Conservation (phyloP, 1,284 basidiomycete species). For the Takashimella koratensis region DNA sequence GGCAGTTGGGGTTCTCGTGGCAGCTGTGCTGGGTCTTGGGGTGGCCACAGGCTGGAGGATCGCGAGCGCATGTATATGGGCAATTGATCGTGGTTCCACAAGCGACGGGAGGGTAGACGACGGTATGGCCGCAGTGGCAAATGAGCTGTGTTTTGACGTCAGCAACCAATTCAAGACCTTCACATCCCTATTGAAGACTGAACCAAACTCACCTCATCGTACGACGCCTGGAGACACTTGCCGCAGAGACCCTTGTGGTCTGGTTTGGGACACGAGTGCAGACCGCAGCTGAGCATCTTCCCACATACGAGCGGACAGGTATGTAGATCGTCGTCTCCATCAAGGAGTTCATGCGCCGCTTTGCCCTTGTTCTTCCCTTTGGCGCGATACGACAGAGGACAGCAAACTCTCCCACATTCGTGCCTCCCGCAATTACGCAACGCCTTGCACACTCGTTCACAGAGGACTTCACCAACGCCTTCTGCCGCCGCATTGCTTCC, state of each 20-base stretch:
- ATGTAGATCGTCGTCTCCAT: slow-evolving; percentile 57
- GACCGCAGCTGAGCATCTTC: slow-evolving; percentile 66
- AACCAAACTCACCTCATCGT: slow-evolving; percentile 71
- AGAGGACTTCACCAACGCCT: slow-evolving; percentile 60
- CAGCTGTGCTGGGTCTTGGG: slow-evolving; percentile 70
- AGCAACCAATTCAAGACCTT: too few species aligned
- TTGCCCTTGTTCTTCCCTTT: slow-evolving; percentile 61
- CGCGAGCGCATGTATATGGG: slow-evolving; percentile 69
- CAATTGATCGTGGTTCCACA: slow-evolving; percentile 67
- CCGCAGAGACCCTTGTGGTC: slow-evolving; percentile 80
- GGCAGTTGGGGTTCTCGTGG: slow-evolving; percentile 68
- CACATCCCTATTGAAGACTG: too few species aligned
- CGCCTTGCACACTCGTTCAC: slow-evolving; percentile 69
- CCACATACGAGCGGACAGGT: slow-evolving; percentile 75
- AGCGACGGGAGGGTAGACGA: slow-evolving; percentile 65
- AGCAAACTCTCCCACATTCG: slow-evolving; percentile 75
- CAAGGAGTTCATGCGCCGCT: slow-evolving; percentile 12
- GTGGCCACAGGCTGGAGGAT: slow-evolving; percentile 72
- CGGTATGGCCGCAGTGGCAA: slow-evolving; percentile 72
- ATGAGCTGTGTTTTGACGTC: slow-evolving; percentile 59
- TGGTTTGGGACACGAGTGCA: slow-evolving; percentile 66
- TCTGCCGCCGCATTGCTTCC: slow-evolving; percentile 2
- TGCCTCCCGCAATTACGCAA: slow-evolving; percentile 74
- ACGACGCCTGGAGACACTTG: slow-evolving; percentile 76
- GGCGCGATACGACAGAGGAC: slow-evolving; percentile 68